These are phyloP conservation scores for Chrysoporthe deuterocubensis DNA, from an alignment of 2,329 filamentous ascomycete genomes.

Conservation along the genomic window DNA sequence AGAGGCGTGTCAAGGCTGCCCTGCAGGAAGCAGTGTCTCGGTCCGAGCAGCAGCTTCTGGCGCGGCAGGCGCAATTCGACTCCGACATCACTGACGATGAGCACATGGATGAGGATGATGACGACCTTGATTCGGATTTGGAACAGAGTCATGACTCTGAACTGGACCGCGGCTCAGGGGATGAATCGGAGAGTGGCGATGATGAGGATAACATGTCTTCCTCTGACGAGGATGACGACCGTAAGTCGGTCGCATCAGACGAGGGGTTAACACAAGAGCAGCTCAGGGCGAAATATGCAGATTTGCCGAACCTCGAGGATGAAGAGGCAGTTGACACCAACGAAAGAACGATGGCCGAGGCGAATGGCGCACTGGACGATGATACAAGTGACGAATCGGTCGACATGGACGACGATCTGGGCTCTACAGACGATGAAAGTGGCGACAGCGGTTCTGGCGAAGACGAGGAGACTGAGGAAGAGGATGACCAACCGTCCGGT, in stretches of 20 bases:
- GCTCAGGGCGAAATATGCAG: constrained; percentile 69
- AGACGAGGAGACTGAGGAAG: constrained; percentile 44
- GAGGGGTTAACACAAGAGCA: constrained; percentile 72
- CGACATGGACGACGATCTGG: constrained; percentile 70
- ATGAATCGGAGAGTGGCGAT: constrained; percentile 36
- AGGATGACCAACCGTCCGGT: constrained; percentile 49
- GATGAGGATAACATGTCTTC: constrained; percentile 66
- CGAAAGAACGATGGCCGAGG: constrained; percentile 29
- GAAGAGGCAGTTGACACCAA: constrained; percentile 36
- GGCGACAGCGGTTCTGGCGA: constrained; percentile 45
- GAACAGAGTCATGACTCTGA: constrained; percentile 34
- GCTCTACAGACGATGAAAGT: constrained; percentile 59
- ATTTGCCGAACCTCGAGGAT: constrained; percentile 56
- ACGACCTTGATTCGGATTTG: constrained; percentile 46
- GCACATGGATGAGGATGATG: constrained; percentile 41
- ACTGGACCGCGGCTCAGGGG: constrained; percentile 42
- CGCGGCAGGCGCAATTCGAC: constrained; percentile 58
- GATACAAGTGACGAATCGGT: constrained; percentile 68
- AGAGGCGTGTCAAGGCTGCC: constrained; percentile 67
- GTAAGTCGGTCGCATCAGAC: constrained; percentile 56
- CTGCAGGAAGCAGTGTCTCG: constrained; percentile 75
- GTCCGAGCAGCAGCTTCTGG: constrained; percentile 70
- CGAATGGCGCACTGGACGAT: constrained; percentile 40
- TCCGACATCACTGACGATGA: constrained; percentile 55
- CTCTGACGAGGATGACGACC: constrained; percentile 64